phyloP scores from a whole-genome alignment of 2,329 filamentous ascomycete species.

The Apiospora sp. region DNA sequence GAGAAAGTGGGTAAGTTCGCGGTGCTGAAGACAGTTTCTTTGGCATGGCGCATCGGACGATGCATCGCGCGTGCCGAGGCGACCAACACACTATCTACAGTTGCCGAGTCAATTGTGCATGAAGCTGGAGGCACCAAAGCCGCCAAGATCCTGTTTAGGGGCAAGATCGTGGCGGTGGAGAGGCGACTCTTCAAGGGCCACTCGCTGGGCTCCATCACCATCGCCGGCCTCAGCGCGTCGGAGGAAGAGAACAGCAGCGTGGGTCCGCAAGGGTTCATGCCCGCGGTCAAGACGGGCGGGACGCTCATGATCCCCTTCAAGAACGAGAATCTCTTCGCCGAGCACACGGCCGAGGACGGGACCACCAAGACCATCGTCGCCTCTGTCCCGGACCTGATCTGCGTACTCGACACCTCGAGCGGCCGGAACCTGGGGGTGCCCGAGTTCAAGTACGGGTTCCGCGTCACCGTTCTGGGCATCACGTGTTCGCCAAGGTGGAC shows the following conservation, averaged over 20 bases:
- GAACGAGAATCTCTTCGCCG: constrained; percentile 72
- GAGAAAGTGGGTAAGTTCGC: constrained; percentile 8
- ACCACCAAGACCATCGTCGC: constrained; percentile 49
- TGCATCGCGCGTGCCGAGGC: constrained; percentile 12
- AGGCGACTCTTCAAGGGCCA: constrained; percentile 16
- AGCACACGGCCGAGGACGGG: constrained; percentile 41
- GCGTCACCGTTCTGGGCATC: constrained; percentile 55
- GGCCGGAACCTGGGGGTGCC: constrained; percentile 62
- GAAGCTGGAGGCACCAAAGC: not conserved
- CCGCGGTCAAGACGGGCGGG: constrained; percentile 39
- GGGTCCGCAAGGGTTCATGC: constrained; percentile 29
- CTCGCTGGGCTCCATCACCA: not conserved
- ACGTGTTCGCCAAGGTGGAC: constrained; percentile 52
- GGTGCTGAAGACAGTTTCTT: not conserved
- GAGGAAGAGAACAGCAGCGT: constrained; percentile 1
- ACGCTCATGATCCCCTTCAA: constrained; percentile 71
- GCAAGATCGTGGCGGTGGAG: constrained; percentile 7
- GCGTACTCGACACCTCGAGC: constrained; percentile 59
- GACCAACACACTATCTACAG: not conserved
- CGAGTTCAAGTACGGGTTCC: constrained; percentile 59
- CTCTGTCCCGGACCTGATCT: constrained; percentile 62
- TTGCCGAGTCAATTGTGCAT: not conserved
- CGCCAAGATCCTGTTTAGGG: constrained; percentile 18
- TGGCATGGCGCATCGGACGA: not conserved
- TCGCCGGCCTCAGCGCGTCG: not conserved